Evolutionary conservation across 805 yeast species (phyloP).

Genomic region (Schwanniomyces occidentalis): DNA sequence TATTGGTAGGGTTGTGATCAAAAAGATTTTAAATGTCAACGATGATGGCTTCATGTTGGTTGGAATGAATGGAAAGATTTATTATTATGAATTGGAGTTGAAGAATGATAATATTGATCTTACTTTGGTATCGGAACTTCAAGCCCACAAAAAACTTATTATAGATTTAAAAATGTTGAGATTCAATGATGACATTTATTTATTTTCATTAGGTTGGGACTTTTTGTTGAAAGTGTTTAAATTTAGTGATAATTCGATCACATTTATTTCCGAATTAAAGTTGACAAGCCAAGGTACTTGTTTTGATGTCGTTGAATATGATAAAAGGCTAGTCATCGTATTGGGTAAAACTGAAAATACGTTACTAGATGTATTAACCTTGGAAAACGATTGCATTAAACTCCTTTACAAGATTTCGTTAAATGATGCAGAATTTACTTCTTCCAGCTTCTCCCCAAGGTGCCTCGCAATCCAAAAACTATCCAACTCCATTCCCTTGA

Average conservation of each 20-base stretch:
- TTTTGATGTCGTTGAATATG: slow-evolving; percentile 34
- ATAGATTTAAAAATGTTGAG: slow-evolving; percentile 34
- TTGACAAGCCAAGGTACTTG: slow-evolving; percentile 55
- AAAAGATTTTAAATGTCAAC: slow-evolving; percentile 31
- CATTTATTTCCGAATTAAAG: slow-evolving; percentile 23
- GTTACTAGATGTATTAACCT: slow-evolving; percentile 46
- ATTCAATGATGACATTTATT: slow-evolving; percentile 25
- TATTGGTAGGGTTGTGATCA: slow-evolving; percentile 29
- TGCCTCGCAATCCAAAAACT: slow-evolving; percentile 25
- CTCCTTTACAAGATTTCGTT: slow-evolving; percentile 53
- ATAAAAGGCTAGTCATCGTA: slow-evolving; percentile 41
- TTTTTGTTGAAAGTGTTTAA: slow-evolving; percentile 38
- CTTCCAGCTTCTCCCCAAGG: slow-evolving; percentile 63
- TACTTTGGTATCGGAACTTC: slow-evolving; percentile 15
- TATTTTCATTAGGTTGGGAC: slow-evolving; percentile 66
- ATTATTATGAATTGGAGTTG: slow-evolving; percentile 6
- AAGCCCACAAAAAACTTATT: slow-evolving; percentile 37
- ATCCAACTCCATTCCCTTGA: slow-evolving; percentile 20
- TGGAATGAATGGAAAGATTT: slow-evolving; percentile 54
- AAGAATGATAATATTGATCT: slow-evolving; percentile 1
- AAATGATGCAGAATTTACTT: slow-evolving; percentile 72
- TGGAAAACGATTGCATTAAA: slow-evolving; percentile 19
- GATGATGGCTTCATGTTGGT: slow-evolving; percentile 35
- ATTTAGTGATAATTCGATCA: slow-evolving; percentile 17
- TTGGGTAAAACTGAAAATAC: slow-evolving; percentile 64